Evolutionary conservation across 768 basidiomycete species (phyloP).

Genomic region (Panus rudis): DNA sequence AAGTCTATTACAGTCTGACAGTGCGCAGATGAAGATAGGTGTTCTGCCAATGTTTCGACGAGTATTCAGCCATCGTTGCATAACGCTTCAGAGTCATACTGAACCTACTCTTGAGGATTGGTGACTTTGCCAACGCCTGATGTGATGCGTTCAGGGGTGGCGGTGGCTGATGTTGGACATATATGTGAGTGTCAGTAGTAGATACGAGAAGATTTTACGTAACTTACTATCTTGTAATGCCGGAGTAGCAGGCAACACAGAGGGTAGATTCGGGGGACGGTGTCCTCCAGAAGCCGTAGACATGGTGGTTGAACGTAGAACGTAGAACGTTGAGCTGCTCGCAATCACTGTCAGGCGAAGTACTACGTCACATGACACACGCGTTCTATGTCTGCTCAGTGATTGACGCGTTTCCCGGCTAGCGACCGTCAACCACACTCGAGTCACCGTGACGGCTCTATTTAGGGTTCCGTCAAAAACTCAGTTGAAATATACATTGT

Average conservation of each 20-base stretch:
- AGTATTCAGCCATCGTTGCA: slow-evolving; percentile 6
- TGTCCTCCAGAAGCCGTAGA: no score
- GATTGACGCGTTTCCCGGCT: no score
- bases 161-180: slow-evolving; percentile 31
- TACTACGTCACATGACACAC: no score
- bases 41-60: slow-evolving; percentile 37
- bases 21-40: slow-evolving; percentile 73
- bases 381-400: no score
- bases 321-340: no score
- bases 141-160: slow-evolving; percentile 47
- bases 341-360: no score
- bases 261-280: slow-evolving; percentile 37
- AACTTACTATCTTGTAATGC: slow-evolving; percentile 48
- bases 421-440: no score
- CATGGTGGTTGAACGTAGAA: no score
- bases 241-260: slow-evolving; percentile 41
- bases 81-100: background rate
- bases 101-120: slow-evolving; percentile 54
- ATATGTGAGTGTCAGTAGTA: background rate
- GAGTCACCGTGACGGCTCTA: no score
- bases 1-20: slow-evolving; percentile 64
- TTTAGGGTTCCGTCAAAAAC: no score
- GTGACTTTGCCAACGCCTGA: slow-evolving; percentile 55
- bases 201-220: slow-evolving; percentile 12
- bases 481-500: no score